These are phyloP conservation scores for Aureobasidium subglaciale DNA, from an alignment of 2,329 filamentous ascomycete species.

Conservation along the genomic window DNA sequence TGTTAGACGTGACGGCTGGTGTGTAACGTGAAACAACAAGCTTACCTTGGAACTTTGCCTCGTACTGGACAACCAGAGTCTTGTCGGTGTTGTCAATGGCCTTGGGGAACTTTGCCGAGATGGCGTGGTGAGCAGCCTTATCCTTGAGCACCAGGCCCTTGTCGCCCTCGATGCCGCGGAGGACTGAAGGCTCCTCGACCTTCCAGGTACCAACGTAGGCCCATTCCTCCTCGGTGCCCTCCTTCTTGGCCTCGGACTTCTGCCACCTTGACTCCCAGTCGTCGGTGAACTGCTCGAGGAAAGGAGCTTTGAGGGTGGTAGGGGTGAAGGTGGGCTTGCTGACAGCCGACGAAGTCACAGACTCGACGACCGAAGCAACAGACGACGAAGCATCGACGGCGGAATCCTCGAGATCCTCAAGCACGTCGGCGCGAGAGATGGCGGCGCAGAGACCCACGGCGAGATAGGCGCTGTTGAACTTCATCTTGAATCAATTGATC, in stretches of 20 bases:
- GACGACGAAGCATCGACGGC: constrained; percentile 34
- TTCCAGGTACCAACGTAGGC: constrained; percentile 95
- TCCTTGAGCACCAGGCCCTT: constrained; percentile 98
- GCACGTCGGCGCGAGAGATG: constrained; percentile 63
- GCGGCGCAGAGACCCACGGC: constrained; percentile 63
- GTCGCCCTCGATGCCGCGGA: constrained; percentile 89
- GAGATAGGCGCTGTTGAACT: constrained; percentile 73
- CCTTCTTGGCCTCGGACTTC: constrained; percentile 94
- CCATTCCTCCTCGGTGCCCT: constrained; percentile 82
- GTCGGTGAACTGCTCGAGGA: constrained; percentile 97
- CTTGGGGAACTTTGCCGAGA: constrained; percentile 97
- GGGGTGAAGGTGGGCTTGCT: constrained; percentile 86
- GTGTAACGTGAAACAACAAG: constrained; percentile 21
- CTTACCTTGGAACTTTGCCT: constrained; percentile 97
- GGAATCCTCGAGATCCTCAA: constrained; percentile 57
- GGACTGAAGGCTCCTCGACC: constrained; percentile 85
- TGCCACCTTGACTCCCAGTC: constrained; percentile 94
- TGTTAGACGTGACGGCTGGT: constrained; percentile 18
- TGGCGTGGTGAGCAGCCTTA: constrained; percentile 94
- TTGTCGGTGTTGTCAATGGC: constrained; percentile 96
- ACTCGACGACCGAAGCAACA: constrained; percentile 40
- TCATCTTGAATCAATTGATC: constrained; percentile 54
- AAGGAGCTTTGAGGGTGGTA: constrained; percentile 79
- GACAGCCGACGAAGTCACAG: constrained; percentile 52
- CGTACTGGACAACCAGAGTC: constrained; percentile 94